phyloP scores from a whole-genome alignment of 805 yeast genomes.

The Nakazawaea holstii region DNA sequence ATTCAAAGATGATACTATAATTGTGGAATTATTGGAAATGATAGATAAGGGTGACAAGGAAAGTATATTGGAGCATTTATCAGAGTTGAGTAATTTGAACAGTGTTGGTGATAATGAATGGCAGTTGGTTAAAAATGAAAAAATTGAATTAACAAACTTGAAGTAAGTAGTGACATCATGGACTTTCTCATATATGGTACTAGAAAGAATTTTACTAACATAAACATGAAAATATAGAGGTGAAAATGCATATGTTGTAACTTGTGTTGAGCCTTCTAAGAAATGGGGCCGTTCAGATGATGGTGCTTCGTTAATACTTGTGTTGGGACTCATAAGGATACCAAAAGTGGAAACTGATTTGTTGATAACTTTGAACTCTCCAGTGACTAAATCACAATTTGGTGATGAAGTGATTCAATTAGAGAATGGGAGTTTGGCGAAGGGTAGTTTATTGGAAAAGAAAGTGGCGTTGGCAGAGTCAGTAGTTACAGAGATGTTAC shows the following conservation, averaged over 20 bases:
- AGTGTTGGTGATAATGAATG: slow-evolving; percentile 25
- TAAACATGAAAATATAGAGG: slow-evolving; percentile 1
- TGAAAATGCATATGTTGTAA: slow-evolving; percentile 24
- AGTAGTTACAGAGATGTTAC: slow-evolving; percentile 20
- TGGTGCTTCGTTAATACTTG: slow-evolving; percentile 33
- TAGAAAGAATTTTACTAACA: background rate
- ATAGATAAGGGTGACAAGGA: slow-evolving; percentile 31
- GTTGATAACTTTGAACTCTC: slow-evolving; percentile 54
- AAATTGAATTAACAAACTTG: slow-evolving; percentile 9
- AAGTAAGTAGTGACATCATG: background rate
- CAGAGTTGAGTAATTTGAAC: slow-evolving; percentile 46
- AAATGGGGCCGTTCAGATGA: slow-evolving; percentile 45
- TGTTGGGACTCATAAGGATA: slow-evolving; percentile 55
- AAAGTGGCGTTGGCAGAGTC: slow-evolving; percentile 24
- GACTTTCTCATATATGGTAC: background rate
- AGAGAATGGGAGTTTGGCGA: slow-evolving; percentile 6
- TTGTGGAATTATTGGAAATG: slow-evolving; percentile 59
- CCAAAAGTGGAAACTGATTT: slow-evolving; percentile 52
- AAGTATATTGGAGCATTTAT: slow-evolving; percentile 48
- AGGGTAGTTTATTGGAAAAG: slow-evolving; percentile 17
- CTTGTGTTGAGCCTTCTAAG: slow-evolving; percentile 37
- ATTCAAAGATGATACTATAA: slow-evolving; percentile 46
- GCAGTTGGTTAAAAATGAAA: slow-evolving; percentile 23
- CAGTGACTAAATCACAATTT: slow-evolving; percentile 30
- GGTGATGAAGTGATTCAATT: slow-evolving; percentile 18